Conservation (phyloP, 331 rosid genomes). For the Acacia concinna region DNA sequence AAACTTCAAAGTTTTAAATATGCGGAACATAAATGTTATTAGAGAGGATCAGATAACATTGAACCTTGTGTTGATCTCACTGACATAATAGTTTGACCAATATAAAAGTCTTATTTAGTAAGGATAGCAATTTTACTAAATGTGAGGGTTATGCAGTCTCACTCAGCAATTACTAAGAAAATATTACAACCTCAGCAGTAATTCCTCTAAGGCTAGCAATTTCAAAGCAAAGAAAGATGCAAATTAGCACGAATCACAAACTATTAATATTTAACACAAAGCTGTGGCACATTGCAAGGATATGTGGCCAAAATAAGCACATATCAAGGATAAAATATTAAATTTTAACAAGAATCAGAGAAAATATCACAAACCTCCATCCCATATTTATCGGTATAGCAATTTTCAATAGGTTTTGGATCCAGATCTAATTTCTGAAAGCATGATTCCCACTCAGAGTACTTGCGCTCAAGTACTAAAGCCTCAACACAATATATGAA, state of each 20-base stretch:
- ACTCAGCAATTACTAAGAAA: neutral
- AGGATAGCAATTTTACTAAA: neutral
- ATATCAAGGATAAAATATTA: neutral
- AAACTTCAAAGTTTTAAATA: neutral
- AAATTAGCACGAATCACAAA: neutral
- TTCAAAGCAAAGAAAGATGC: neutral
- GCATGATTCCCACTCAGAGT: conserved; percentile 66
- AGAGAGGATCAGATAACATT: neutral
- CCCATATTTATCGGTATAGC: conserved; percentile 64
- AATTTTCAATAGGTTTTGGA: conserved; percentile 53
- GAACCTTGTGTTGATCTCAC: neutral
- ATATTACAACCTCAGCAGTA: neutral
- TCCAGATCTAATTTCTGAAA: conserved; percentile 65
- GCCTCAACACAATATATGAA: conserved; percentile 75
- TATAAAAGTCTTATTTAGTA: neutral
- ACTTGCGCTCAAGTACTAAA: conserved; percentile 37
- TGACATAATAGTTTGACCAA: neutral
- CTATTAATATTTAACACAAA: neutral
- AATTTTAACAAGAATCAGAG: neutral
- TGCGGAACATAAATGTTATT: conserved; percentile 13
- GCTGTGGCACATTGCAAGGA: neutral
- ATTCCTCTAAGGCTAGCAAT: neutral
- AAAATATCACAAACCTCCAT: conserved; percentile 61
- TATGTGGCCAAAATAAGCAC: neutral
- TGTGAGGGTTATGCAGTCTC: neutral